phyloP scores from a whole-genome alignment of 768 basidiomycete species.

The Serendipita sp. region DNA sequence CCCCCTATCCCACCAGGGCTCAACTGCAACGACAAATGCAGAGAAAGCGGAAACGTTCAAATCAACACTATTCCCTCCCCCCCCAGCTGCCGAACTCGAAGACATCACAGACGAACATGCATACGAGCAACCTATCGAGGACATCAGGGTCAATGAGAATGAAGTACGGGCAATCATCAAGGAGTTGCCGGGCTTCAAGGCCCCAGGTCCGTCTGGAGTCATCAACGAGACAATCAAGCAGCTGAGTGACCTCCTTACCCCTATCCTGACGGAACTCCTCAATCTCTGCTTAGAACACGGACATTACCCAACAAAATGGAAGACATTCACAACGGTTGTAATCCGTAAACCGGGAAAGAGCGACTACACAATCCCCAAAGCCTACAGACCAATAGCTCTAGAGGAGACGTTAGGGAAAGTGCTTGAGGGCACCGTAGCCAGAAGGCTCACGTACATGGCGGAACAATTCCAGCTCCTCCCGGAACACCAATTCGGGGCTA shows the following conservation, averaged over 20 bases:
- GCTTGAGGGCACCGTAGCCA: not conserved
- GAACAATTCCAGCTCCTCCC: constrained; percentile 9
- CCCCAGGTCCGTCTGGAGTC: not conserved
- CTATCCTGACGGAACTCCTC: not conserved
- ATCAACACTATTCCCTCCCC: not conserved
- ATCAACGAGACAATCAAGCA: not conserved
- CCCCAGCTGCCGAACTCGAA: not conserved
- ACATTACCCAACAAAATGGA: constrained; percentile 10
- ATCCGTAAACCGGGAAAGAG: constrained; percentile 9
- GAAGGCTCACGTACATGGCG: not conserved
- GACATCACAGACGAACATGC: not conserved
- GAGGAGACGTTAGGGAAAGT: constrained; percentile 7
- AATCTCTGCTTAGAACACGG: constrained; percentile 6
- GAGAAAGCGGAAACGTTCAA: not conserved
- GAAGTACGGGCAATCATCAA: not conserved
- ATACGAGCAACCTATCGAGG: not conserved
- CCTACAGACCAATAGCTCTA: constrained; percentile 12
- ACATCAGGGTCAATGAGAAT: not conserved
- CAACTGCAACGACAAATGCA: not conserved
- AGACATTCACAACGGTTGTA: constrained; percentile 5
- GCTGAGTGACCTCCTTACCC: not conserved
- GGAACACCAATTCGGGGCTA: constrained; percentile 10
- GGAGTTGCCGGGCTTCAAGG: not conserved
- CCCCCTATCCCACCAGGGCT: not conserved
- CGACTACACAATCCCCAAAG: constrained; percentile 11